phyloP scores from a whole-genome alignment of 192 early-diverging fungal genomes.

The Rhizoclosmatium globosum region DNA sequence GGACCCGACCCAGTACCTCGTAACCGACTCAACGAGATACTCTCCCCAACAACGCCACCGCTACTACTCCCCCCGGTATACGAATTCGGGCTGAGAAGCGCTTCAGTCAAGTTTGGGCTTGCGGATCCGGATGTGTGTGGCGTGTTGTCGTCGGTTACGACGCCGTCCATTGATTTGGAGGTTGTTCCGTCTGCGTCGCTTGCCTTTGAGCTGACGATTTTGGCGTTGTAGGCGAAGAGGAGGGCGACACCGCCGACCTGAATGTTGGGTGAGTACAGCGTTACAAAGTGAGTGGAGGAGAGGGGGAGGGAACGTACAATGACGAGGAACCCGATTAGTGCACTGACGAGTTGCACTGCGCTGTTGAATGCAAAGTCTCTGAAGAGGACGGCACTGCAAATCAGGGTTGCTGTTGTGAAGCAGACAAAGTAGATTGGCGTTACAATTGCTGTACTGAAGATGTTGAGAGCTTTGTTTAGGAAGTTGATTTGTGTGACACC shows the following conservation, averaged over 20 bases:
- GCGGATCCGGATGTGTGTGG: not conserved
- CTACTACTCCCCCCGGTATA: not conserved
- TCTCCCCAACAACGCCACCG: not conserved
- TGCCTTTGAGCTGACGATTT: not conserved
- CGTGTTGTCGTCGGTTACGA: not conserved
- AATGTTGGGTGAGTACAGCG: not conserved
- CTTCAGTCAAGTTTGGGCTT: not conserved
- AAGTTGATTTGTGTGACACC: conserved; percentile 71
- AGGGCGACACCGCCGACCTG: conserved; percentile 60
- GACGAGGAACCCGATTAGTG: conserved; percentile 56
- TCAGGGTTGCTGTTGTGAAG: conserved; percentile 73
- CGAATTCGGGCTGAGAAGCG: not conserved
- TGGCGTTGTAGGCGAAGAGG: conserved; percentile 55
- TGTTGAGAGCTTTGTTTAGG: conserved; percentile 75
- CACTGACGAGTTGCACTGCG: conserved; percentile 38
- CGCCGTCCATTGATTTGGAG: not conserved
- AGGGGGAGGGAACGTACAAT: conserved; percentile 47
- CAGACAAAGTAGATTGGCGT: conserved; percentile 81
- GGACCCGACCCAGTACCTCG: not conserved
- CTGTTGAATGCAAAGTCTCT: conserved; percentile 59
- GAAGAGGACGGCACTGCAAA: conserved; percentile 72
- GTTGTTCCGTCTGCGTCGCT: not conserved
- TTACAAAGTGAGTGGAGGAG: not conserved
- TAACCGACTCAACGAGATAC: not conserved
- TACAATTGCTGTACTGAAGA: conserved; percentile 76